Base-by-base conservation (phyloP, 164 flowering plant genomes). In the Vitis rotundifolia region DNA sequence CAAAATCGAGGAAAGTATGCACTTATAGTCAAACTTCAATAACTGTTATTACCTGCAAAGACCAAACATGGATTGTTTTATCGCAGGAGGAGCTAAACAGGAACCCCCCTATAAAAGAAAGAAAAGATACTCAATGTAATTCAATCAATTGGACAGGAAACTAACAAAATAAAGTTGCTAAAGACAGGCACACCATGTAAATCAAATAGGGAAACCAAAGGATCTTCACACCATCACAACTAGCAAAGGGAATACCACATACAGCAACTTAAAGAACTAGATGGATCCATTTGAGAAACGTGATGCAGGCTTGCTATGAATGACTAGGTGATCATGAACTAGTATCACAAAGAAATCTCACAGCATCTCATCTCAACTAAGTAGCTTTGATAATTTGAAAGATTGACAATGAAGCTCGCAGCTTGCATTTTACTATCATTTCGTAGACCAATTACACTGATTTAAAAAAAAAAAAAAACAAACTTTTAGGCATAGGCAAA, bases 31-130 rank as follows among this genome's bases (percentile, higher is more conserved):
- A 50, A 12, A 49, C 67, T 64, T 15, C 37, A 49, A 50, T 5
- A 37, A 37, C 7, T 6, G 6, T 37, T 6, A 37, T 37, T 86
- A 94, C 97, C 96, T 88, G 85, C 79, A 95, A 69, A 64, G 97
- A 93, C 99, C 98, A 95, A 29, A 90, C 85, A 22, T 74, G 66
- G 72, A 95, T 75, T 49, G 85, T 84, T 84, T 88, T 95, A 77
- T 95, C 99, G 77, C 77, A 87, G 54, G 98, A 95, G 49, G 94
- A 87, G 87, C 98, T 91, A 77, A 93, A 86, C 49, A 95, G 82
- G 80, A 81, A 90, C 1, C 85, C 94, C 11, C 97, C 99, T 95
- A 72, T 81, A 84, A 75, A 63, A 77, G 59, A 67, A 75, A 64
- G 19, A 12, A 61, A 13, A 63, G 37, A 52, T 18, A 14, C 75